Evolutionary conservation across 306 rosid genomes (phyloP), one percentile per base, ranked within the genome.

Genomic region (Vigna reflexopilosa): DNA sequence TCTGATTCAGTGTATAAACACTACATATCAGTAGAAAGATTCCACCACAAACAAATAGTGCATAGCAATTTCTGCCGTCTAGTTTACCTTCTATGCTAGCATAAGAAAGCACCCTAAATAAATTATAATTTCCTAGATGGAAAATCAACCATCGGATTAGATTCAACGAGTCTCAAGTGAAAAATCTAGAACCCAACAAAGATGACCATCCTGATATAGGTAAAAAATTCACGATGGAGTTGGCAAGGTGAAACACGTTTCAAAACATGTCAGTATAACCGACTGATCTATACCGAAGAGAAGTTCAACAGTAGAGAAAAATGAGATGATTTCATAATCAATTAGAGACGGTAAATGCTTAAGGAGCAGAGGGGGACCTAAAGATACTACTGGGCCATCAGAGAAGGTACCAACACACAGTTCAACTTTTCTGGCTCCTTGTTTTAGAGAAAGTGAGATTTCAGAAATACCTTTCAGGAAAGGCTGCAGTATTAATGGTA

Each of bases 381-480:
- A 62, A 71, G 54, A 45, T 40, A 65, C 51, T 49, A 64, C 63
- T 40, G 49, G 66, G 24, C 47, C 61, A 61, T 26, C 71, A n/a
- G 56, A 67, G 17, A 81, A 42, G 45, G 16, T 67, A n/a, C 64
- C 77, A 59, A 62, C 40, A 45, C 44, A 44, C 73, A 54, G 49
- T 56, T 62, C 17, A 57, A 19, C 69, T 70, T 70, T 70, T 16
- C 44, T 40, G 19, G 56, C 61, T 54, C 49, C 48, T 81, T 55
- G 70, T 66, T 62, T 50, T 7, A n/a, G 38, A 40, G 70, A 64
- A 62, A 70, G 56, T 26, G 64, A 10, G 52, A 54, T 70, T 63
- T 76, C 80, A 70, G 15, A 62, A 66, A 52, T 22, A 58, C 24
- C 64, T 20, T 54, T 54, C 62, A 54, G 58, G 22, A 77, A 77